Conservation (phyloP, 2,329 filamentous ascomycete genomes). For the Exophiala phaeomuriformis region DNA sequence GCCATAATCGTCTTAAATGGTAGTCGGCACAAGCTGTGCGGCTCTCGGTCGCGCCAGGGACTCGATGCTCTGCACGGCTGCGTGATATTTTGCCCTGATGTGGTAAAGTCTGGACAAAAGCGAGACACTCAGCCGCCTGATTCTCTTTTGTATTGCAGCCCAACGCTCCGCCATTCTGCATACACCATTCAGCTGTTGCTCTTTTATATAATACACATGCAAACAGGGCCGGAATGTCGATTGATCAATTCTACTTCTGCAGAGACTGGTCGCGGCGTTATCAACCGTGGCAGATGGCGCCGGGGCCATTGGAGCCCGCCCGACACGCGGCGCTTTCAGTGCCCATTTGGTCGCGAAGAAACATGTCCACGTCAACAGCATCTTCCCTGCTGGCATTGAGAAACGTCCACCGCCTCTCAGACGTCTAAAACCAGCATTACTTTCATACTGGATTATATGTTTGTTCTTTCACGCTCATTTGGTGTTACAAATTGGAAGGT, state of each 20-base stretch:
- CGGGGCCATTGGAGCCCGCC: too few species aligned
- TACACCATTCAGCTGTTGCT: background rate
- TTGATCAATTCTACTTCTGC: background rate
- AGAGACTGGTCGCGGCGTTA: too few species aligned
- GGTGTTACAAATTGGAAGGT: background rate
- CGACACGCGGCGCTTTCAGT: too few species aligned
- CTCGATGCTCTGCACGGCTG: background rate
- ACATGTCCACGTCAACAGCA: background rate
- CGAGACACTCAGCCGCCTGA: background rate
- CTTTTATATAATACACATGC: background rate
- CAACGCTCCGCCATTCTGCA: background rate
- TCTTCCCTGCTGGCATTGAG: background rate
- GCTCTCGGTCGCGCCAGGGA: background rate
- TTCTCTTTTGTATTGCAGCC: background rate
- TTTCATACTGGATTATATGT: background rate
- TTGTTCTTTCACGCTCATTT: constrained; percentile 1
- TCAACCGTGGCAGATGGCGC: too few species aligned
- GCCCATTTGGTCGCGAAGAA: background rate
- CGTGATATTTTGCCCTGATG: constrained; percentile 22
- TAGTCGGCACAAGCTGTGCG: background rate
- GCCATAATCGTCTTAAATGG: background rate
- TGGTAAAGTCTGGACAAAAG: constrained; percentile 7
- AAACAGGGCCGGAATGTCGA: background rate
- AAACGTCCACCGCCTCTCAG: background rate
- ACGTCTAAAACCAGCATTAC: constrained; percentile 3